Base-by-base conservation (phyloP, 352 stramenopile genomes). In the Globisporangium cystogenes region DNA sequence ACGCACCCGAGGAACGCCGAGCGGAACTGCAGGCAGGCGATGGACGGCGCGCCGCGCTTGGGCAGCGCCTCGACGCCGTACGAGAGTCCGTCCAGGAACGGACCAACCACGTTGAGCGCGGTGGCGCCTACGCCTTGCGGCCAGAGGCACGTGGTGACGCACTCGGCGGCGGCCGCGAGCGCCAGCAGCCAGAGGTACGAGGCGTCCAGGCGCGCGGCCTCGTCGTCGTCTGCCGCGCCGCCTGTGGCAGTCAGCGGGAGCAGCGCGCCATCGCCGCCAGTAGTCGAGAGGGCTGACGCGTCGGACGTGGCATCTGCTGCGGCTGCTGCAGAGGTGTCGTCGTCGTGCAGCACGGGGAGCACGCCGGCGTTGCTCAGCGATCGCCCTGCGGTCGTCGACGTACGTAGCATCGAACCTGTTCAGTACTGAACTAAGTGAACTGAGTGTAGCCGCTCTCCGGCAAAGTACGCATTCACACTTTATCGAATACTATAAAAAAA, bases 91-190 rank as follows among this genome's bases (percentile, higher is more conserved):
- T 94, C 84, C 37, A 94, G 59, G 50, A 91, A 91, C 7, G 79
- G 73, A 1, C 84, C 84, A 18, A 92, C 7, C 42, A 85, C 69
- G 44, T 94, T 94, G 31, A 94, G 70, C 36, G 62, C 57, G 24
- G 84, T 90, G 5, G 79, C 84, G 7, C 72, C 77, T n/a, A 73
- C 65, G 40, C 90, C 88, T 8, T 64, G 57, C 20, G 83, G 77
- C 23, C 87, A 51, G 31, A 87, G 91, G 58, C 84, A 93, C 53
- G 84, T 90, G 42, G 82, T 90, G 39, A 90, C 60, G 54, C 81
- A 91, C 56, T 94, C 84, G 20, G 82, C 81, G 8, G 82, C 57
- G 6, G 82, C 68, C 8, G 82, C 74, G 39, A 91, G 66, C 37
- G 88, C 59, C 48, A 92, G 60, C 48, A 85, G 57, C 82, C 82